phyloP scores from a whole-genome alignment of 2,329 filamentous ascomycete genomes.

The Verticillium zaregamsianum region DNA sequence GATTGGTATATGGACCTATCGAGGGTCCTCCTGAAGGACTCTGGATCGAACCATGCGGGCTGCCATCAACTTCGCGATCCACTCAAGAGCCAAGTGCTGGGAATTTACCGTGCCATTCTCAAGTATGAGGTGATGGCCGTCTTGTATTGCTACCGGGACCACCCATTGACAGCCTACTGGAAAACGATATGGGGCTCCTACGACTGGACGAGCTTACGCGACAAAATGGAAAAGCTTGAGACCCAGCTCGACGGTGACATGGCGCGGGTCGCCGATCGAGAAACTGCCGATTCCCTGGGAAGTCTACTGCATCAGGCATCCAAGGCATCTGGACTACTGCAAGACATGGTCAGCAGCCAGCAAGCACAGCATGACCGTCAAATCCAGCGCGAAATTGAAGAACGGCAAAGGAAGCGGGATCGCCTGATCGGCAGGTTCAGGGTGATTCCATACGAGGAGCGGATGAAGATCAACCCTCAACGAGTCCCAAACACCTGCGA shows the following conservation, averaged over 20 bases:
- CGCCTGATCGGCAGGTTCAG: neutral
- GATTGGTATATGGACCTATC: neutral
- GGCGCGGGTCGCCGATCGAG: neutral
- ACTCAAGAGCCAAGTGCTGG: neutral
- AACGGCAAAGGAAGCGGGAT: neutral
- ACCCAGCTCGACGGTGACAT: neutral
- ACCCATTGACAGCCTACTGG: neutral
- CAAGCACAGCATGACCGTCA: neutral
- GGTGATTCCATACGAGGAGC: neutral
- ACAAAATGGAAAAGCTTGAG: neutral
- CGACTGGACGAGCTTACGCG: neutral
- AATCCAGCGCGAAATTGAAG: neutral
- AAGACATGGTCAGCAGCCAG: neutral
- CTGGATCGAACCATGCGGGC: neutral
- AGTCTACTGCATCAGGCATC: neutral
- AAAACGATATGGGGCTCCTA: neutral
- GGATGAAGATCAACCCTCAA: neutral
- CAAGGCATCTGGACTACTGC: neutral
- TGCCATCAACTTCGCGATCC: neutral
- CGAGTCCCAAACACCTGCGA: constrained; percentile 22
- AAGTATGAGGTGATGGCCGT: neutral
- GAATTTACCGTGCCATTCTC: neutral
- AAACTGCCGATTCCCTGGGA: neutral
- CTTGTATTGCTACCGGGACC: neutral
- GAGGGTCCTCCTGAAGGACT: neutral